Percentiles rank a stretch among this genome's conserved stretches.
These are phyloP conservation scores for Lycium ferocissimum DNA, from an alignment of 257 asterid species.

Conservation along the genomic window DNA sequence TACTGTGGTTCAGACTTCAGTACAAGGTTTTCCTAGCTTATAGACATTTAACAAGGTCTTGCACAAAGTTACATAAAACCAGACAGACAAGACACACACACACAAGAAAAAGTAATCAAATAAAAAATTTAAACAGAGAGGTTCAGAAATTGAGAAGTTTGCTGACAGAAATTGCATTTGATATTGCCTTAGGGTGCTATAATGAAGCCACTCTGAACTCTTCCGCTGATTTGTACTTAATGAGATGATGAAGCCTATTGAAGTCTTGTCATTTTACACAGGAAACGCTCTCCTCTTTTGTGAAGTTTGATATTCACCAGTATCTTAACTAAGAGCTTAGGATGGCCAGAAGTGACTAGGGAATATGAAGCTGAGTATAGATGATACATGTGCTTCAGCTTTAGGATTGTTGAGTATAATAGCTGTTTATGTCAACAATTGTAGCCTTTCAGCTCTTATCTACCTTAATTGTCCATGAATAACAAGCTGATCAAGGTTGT, in stretches of 20 bases:
- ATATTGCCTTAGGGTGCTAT: background rate
- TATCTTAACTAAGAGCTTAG: background rate
- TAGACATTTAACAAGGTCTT: background rate
- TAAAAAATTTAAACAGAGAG: background rate
- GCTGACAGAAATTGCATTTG: background rate
- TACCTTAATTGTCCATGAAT: background rate
- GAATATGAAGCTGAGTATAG: background rate
- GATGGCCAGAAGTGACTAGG: background rate
- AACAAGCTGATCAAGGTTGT: constrained; percentile 17
- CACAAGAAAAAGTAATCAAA: background rate
- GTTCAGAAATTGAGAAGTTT: background rate
- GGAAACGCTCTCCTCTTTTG: background rate
- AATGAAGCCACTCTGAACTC: background rate
- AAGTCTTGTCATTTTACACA: background rate
- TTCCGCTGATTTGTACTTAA: background rate
- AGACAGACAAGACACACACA: background rate
- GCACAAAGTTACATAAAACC: background rate
- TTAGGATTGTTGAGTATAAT: background rate
- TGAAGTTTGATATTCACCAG: constrained; percentile 6
- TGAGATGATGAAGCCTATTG: constrained; percentile 12
- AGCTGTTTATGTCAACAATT: background rate
- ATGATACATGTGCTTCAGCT: background rate
- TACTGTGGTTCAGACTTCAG: background rate
- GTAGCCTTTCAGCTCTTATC: constrained; percentile 8
- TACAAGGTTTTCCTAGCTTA: background rate